Evolutionary conservation across 1,284 basidiomycete species (phyloP), one percentile per base, ranked within the genome.

Genomic region (Papiliotrema flavescens): DNA sequence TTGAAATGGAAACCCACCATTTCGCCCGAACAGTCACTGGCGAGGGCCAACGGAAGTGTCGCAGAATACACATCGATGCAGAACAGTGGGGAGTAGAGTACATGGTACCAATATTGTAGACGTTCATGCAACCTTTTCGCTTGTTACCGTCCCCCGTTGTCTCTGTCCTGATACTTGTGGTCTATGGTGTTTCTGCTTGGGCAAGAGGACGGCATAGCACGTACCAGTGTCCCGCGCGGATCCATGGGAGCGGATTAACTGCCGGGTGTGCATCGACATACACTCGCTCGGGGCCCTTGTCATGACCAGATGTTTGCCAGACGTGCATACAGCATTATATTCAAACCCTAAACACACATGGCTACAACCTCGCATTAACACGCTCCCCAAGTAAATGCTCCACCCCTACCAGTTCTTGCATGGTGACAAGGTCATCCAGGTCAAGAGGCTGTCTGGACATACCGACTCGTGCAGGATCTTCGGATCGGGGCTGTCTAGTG

Each of bases 371-470:
- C 20, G 39, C 17, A 7, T 40, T n/a, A n/a, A 40, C 39, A 6
- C 17, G 39, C 20, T 40, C 39, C 20, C 20, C 20, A n/a, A 40
- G n/a, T 22, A 40, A 22, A n/a, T 17, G 39, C 39, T 40, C 39
- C 39, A 40, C 39, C 39, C 39, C 39, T 40, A 40, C 39, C 6
- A 40, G 39, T 40, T 62, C 55, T 9, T 42, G n/a, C 35, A 37
- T 28, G 1, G 53, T 55, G 23, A 51, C 53, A 2, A 62, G 47
- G 24, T 50, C 49, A 35, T 49, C 49, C 49, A 62, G 45, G 17
- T 52, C 44, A 11, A 63, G 49, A 1, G 62, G 59, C 51, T 49
- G 36, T n/a, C 62, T 45, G 28, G 22, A 26, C 44, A 55, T 53
- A 1, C 56, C 59, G 7, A 37, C 43, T 35, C 62, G 8, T 24